Evolutionary conservation across 192 early-diverging fungal species (phyloP).

Genomic region (Podila epicladia): DNA sequence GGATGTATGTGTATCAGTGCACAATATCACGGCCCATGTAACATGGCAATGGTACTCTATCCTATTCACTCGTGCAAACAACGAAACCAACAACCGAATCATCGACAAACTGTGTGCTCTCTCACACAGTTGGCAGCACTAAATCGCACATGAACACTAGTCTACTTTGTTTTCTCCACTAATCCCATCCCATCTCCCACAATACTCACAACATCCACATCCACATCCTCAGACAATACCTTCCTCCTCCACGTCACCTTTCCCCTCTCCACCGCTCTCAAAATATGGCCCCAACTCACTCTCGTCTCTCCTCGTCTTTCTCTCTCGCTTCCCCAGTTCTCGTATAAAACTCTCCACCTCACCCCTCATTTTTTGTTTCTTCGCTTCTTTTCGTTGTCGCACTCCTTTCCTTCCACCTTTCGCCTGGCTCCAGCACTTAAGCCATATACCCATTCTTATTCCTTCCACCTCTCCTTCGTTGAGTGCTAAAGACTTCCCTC

Average conservation of each 20-base stretch:
- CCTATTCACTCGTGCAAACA: no score
- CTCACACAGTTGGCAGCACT: no score
- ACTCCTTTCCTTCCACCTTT: slow-evolving; percentile 2
- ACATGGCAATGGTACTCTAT: no score
- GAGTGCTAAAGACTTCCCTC: slow-evolving; percentile 6
- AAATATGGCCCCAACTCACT: slow-evolving; percentile 1
- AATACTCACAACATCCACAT: no score
- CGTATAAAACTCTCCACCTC: slow-evolving; percentile 19
- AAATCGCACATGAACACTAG: no score
- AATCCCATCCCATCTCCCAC: no score
- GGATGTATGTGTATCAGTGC: no score
- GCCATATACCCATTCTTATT: background rate
- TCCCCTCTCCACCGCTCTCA: slow-evolving; percentile 18
- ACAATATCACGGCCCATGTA: no score
- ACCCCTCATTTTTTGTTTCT: background rate
- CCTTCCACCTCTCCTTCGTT: background rate
- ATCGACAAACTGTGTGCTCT: no score
- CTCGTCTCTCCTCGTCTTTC: slow-evolving; percentile 17
- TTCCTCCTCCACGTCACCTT: background rate
- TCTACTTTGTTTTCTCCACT: no score
- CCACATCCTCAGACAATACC: background rate
- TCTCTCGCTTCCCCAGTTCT: slow-evolving; percentile 9
- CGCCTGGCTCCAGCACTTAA: background rate
- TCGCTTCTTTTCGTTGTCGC: slow-evolving; percentile 5
- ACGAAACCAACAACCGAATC: no score